Evolutionary conservation across 164 flowering plant species (phyloP), one percentile per base, ranked within the genome.

Genomic region (Vitis amurensis): DNA sequence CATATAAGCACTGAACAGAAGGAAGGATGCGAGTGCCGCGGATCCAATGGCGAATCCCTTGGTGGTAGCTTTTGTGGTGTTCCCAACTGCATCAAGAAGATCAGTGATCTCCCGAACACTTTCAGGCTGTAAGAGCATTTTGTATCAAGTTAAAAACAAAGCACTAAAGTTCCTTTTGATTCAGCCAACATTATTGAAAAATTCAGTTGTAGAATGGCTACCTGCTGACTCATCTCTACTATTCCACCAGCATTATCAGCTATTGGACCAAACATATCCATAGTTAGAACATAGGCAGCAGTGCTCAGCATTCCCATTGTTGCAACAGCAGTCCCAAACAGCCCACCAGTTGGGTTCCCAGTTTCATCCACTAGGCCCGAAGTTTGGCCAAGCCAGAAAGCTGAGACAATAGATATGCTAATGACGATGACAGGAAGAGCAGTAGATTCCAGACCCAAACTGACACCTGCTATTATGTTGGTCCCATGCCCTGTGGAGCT

Each of bases 241-340:
- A 95, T 95, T 73, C 98, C 98, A 85, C 99, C 99, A 13, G 99
- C 99, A 86, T 96, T 96, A 78, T 96, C 99, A 77, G 99, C 99
- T 78, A 96, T 96, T 13, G 99, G 99, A 61, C 99, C 99, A 87
- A 96, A 96, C 99, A 96, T 96, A 84, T 96, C 99, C 99, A 96
- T 96, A 8, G 99, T 93, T 64, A 95, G 97, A 72, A 95, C 91
- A 81, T 95, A 95, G 10, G 97, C 99, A 67, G 99, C 99, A 59
- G 99, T 93, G 76, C 99, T 95, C 63, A 95, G 93, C 99, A 95
- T 95, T 47, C 99, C 99, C 99, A 95, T 95, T 11, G 99, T 95
- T 55, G 99, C 99, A 59, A 95, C 98, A 63, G 99, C 99, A 13
- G 99, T 95, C 50, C 98, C 99, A 84, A 95, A 95, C 77, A 95